Conservation (phyloP, 2,329 filamentous ascomycete genomes). For the Colletotrichum costaricense region DNA sequence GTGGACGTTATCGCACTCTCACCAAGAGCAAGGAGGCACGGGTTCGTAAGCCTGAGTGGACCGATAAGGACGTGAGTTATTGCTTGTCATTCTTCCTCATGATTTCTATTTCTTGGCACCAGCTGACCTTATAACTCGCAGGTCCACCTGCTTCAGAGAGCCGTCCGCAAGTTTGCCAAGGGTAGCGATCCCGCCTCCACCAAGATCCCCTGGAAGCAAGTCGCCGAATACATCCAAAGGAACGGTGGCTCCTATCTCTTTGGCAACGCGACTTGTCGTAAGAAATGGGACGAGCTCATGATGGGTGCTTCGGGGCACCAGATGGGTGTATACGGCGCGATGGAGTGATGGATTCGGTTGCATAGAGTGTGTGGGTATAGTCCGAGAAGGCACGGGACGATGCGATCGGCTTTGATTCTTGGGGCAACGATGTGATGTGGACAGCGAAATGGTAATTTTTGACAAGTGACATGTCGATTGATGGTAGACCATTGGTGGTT, state of each 20-base stretch:
- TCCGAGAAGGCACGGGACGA: neutral
- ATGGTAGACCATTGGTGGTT: neutral
- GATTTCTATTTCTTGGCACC: too few relatives aligned
- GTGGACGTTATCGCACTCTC: conserved; percentile 74
- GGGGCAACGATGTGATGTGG: neutral
- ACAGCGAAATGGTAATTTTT: neutral
- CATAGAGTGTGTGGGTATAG: neutral
- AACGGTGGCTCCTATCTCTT: conserved; percentile 69
- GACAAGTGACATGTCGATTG: conserved; percentile 9
- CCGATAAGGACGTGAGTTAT: conserved; percentile 69
- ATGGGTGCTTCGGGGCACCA: conserved; percentile 5
- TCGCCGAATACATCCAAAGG: conserved; percentile 63
- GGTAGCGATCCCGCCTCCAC: conserved; percentile 42
- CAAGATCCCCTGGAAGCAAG: conserved; percentile 67
- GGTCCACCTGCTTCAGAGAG: conserved; percentile 57
- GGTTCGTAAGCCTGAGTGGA: conserved; percentile 75
- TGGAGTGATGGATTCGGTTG: neutral
- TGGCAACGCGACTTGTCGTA: conserved; percentile 68
- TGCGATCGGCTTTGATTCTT: neutral
- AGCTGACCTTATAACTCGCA: conserved; percentile 39
- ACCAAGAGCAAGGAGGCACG: conserved; percentile 72
- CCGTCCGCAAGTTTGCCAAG: conserved; percentile 51
- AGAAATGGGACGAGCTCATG: conserved; percentile 63
- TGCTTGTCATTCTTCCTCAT: neutral
- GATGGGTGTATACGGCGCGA: neutral